Conservation (phyloP, 495 filamentous ascomycete species). For the Hamigera avellanea region DNA sequence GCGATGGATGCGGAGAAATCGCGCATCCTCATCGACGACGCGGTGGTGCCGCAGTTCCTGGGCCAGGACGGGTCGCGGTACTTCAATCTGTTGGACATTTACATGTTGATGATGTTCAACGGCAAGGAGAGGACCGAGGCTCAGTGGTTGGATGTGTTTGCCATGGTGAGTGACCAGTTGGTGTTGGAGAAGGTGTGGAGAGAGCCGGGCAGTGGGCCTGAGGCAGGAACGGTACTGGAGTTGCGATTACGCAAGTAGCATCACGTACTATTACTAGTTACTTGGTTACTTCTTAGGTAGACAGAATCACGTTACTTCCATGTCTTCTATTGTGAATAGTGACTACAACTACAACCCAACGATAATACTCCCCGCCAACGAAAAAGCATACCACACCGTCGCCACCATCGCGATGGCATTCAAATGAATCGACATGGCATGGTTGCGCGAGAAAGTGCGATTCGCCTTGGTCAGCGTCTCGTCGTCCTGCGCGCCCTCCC, state of each 20-base stretch:
- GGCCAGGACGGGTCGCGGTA: not conserved
- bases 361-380: slow-evolving; percentile 20
- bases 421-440: slow-evolving; percentile 46
- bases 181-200: not conserved
- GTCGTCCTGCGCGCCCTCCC: too few relatives aligned
- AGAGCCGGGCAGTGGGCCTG: not conserved
- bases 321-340: not conserved
- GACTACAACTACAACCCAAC: slow-evolving; percentile 4
- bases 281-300: not conserved
- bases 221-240: not conserved
- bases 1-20: slow-evolving; percentile 32
- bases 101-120: slow-evolving; percentile 8
- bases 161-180: not conserved
- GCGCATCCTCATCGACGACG: slow-evolving; percentile 23
- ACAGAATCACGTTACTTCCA: not conserved
- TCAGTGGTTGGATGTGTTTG: slow-evolving; percentile 4
- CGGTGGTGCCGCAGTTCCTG: slow-evolving; percentile 19
- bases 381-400: slow-evolving; percentile 39
- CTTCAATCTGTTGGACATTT: slow-evolving; percentile 5
- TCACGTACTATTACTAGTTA: too few relatives aligned
- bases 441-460: slow-evolving; percentile 32
- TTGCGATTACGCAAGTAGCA: not conserved
- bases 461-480: slow-evolving; percentile 27
- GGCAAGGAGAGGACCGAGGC: slow-evolving; percentile 8
- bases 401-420: slow-evolving; percentile 40